A percentile compares a stretch with the other conserved stretches of the same genome.
phyloP scores from a whole-genome alignment of 2,329 filamentous ascomycete genomes.

The Aspergillus luchuensis region DNA sequence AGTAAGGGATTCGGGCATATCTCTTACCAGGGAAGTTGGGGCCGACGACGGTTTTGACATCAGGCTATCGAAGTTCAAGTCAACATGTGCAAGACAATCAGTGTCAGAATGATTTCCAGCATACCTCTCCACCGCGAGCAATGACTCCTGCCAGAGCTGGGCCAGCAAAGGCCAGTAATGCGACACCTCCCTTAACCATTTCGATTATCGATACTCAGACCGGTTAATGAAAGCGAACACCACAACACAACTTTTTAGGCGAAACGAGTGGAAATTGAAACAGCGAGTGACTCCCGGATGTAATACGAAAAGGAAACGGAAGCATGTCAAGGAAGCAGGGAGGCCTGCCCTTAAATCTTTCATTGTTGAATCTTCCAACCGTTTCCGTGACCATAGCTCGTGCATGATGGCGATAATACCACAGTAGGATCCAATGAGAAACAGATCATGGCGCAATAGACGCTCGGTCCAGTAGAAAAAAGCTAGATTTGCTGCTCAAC shows the following conservation, averaged over 20 bases:
- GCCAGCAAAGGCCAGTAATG: constrained; percentile 39
- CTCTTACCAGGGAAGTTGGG: not conserved
- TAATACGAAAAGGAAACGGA: constrained; percentile 18
- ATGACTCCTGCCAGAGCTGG: constrained; percentile 41
- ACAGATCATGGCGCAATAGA: constrained; percentile 13
- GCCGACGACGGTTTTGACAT: not conserved
- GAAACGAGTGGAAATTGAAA: constrained; percentile 28
- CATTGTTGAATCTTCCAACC: constrained; percentile 5
- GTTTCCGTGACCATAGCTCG: constrained; percentile 19
- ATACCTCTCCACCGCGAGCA: constrained; percentile 19
- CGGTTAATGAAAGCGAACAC: constrained; percentile 20
- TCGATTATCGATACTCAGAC: constrained; percentile 23
- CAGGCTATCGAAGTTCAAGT: not conserved
- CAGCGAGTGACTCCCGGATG: constrained; percentile 27
- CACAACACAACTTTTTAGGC: constrained; percentile 14
- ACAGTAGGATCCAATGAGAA: constrained; percentile 31
- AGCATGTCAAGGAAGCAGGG: constrained; percentile 4
- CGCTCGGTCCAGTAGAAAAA: constrained; percentile 15
- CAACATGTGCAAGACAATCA: not conserved
- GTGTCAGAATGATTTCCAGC: not conserved
- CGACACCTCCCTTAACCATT: constrained; percentile 40
- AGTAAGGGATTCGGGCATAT: not conserved
- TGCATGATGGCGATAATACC: constrained; percentile 27
- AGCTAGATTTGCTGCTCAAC: constrained; percentile 8
- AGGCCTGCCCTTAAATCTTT: constrained; percentile 31